Evolutionary conservation across 352 stramenopile genomes (phyloP).

Genomic region (Pythium dissotocum): DNA sequence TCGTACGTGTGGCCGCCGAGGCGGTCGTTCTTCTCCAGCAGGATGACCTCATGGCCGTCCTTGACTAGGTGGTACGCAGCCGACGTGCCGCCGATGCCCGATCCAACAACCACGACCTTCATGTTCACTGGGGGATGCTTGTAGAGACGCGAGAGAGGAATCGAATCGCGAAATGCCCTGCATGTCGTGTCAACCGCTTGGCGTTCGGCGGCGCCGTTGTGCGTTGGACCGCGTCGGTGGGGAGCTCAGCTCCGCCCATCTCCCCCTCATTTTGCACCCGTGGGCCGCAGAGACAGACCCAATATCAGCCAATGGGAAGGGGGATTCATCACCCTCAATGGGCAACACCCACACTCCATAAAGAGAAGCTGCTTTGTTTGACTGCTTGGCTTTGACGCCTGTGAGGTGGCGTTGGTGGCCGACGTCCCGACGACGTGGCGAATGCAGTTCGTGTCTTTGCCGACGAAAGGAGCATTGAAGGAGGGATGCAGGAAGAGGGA

Average conservation of each 20-base stretch:
- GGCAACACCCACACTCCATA: conserved; percentile 2
- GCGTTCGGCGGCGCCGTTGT: background rate
- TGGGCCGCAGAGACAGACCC: background rate
- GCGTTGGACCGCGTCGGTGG: background rate
- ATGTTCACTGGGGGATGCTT: conserved; percentile 30
- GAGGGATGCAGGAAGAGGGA: too few relatives aligned
- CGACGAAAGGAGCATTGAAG: background rate
- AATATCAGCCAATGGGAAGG: conserved; percentile 14
- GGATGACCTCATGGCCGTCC: conserved; percentile 78
- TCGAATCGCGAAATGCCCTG: conserved; percentile 25
- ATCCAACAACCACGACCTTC: conserved; percentile 86
- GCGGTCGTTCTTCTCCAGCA: conserved; percentile 82
- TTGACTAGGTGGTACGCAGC: conserved; percentile 84
- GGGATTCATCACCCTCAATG: conserved; percentile 11
- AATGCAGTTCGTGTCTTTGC: conserved; percentile 22
- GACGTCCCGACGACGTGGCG: conserved; percentile 22
- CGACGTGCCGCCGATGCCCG: conserved; percentile 80
- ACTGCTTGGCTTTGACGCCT: conserved; percentile 14
- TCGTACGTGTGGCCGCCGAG: conserved; percentile 84
- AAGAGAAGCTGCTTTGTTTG: background rate
- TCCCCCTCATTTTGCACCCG: conserved; percentile 18
- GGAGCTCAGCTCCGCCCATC: background rate
- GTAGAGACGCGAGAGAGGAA: background rate
- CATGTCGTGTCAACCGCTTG: conserved; percentile 4
- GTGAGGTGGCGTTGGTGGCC: background rate